Conservation (phyloP, 495 filamentous ascomycete species). For the Rhizodiscina lignyota region DNA sequence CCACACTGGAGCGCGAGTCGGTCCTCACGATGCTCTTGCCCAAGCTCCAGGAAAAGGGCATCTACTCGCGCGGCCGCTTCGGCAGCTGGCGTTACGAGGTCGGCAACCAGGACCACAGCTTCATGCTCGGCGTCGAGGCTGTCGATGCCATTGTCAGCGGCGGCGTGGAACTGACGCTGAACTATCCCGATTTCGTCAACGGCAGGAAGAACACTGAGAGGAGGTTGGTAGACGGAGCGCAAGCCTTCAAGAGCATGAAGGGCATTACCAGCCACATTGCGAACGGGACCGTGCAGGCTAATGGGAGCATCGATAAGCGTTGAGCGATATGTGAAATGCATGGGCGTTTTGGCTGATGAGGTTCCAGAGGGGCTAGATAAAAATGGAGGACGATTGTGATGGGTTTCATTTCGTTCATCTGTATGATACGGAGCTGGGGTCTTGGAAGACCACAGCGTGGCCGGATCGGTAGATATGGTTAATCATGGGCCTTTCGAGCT, state of each 20-base stretch:
- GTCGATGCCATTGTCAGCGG: slow-evolving; percentile 92
- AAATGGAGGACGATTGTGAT: too few relatives aligned
- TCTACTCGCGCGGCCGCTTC: slow-evolving; percentile 92
- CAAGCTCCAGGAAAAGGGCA: slow-evolving; percentile 76
- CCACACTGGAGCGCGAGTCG: slow-evolving; percentile 84
- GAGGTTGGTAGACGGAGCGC: slow-evolving; percentile 63
- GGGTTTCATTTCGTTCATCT: too few relatives aligned
- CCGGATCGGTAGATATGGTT: too few relatives aligned
- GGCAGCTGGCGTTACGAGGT: slow-evolving; percentile 97
- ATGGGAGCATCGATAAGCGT: too few relatives aligned
- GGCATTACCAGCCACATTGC: slow-evolving; percentile 13
- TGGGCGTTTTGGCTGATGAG: too few relatives aligned
- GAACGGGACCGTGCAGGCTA: too few relatives aligned
- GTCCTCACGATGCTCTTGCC: slow-evolving; percentile 86
- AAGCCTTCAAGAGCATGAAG: slow-evolving; percentile 39
- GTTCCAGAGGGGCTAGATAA: too few relatives aligned
- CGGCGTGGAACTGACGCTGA: slow-evolving; percentile 86
- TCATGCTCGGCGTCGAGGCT: slow-evolving; percentile 97
- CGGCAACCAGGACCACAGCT: slow-evolving; percentile 89
- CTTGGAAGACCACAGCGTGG: too few relatives aligned
- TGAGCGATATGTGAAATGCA: too few relatives aligned
- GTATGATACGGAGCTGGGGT: too few relatives aligned
- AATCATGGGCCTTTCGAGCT: too few relatives aligned
- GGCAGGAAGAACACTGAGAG: slow-evolving; percentile 74
- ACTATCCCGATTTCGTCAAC: slow-evolving; percentile 99